Evolutionary conservation across 2,329 filamentous ascomycete species (phyloP).

Genomic region (Colletotrichum sp.): DNA sequence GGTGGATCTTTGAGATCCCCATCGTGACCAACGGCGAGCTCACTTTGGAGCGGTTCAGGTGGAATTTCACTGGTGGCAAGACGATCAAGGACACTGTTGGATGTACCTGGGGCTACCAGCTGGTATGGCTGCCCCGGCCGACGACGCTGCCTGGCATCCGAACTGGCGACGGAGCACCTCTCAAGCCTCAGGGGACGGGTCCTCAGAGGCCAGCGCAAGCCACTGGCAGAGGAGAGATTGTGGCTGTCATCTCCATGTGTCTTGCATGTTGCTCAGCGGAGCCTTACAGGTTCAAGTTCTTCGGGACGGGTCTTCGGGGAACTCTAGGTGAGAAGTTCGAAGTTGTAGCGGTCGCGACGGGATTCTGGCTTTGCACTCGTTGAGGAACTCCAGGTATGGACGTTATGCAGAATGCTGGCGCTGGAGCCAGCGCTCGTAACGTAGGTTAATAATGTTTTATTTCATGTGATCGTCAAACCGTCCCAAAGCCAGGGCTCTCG

Average conservation of each 20-base stretch:
- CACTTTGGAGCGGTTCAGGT: not conserved
- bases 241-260: not conserved
- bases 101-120: not conserved
- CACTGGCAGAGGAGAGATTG: not conserved
- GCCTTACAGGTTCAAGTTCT: not conserved
- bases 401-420: not conserved
- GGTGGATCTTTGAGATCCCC: not conserved
- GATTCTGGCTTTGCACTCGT: not conserved
- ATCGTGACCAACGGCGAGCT: not conserved
- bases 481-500: too few species aligned
- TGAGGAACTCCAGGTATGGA: fast-evolving
- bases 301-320: not conserved
- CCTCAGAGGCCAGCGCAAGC: not conserved
- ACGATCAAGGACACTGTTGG: not conserved
- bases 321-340: not conserved
- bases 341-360: not conserved
- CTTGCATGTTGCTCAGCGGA: not conserved
- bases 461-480: too few species aligned
- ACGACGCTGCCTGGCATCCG: fast-evolving
- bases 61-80: not conserved
- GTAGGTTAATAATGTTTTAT: not conserved
- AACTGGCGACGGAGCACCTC: not conserved
- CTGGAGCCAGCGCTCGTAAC: not conserved
- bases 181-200: not conserved
- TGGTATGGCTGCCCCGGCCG: not conserved